Evolutionary conservation across 2,329 filamentous ascomycete species (phyloP).

Genomic region (Fusarium sp.): DNA sequence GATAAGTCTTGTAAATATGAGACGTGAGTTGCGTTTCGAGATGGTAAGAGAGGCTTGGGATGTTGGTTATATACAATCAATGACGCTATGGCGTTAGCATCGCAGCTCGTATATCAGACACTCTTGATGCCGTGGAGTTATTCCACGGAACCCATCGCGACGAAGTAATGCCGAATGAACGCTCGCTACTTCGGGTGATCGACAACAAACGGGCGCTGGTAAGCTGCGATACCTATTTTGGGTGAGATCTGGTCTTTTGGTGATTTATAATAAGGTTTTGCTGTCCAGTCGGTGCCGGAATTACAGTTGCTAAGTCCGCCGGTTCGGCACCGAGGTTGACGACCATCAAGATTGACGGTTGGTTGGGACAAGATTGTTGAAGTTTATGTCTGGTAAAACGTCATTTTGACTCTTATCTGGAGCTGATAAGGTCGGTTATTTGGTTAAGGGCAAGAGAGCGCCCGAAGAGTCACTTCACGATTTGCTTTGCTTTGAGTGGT

Average conservation of each 20-base stretch:
- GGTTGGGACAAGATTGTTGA: not conserved
- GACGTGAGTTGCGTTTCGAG: rapidly evolving
- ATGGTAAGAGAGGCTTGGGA: rapidly evolving
- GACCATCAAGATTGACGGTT: not conserved
- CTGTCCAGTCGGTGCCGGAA: not conserved
- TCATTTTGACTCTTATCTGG: not conserved
- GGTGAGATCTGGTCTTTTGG: not conserved
- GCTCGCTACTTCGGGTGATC: not conserved
- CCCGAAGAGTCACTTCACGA: too few relatives aligned
- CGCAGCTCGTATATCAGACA: not conserved
- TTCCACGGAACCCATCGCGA: not conserved
- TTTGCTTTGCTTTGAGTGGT: too few relatives aligned
- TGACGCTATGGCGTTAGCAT: not conserved
- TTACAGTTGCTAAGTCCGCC: not conserved
- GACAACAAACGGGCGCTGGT: not conserved
- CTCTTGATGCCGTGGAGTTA: not conserved
- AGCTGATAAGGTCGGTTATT: not conserved
- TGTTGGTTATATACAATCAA: not conserved
- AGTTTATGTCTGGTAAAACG: not conserved
- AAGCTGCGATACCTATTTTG: not conserved
- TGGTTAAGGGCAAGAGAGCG: too few relatives aligned
- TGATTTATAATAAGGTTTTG: not conserved
- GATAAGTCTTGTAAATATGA: not conserved
- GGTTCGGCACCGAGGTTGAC: not conserved
- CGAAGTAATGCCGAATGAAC: not conserved